phyloP scores from a whole-genome alignment of 2,329 filamentous ascomycete species.

The Lachnellula arida region DNA sequence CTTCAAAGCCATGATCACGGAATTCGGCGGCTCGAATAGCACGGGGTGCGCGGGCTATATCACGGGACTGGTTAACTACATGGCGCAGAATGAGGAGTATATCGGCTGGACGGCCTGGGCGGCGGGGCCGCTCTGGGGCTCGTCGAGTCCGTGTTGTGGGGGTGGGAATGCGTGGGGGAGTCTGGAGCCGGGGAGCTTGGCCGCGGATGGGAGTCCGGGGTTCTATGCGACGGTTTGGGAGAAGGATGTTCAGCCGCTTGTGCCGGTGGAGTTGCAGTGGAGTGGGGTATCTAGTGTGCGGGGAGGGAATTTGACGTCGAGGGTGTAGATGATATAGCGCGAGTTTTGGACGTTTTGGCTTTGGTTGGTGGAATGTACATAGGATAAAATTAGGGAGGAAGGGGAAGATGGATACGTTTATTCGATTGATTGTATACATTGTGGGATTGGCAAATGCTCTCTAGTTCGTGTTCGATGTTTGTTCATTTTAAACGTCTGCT shows the following conservation, averaged over 20 bases:
- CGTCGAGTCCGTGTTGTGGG: slow-evolving; percentile 38
- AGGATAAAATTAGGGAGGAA: too few relatives aligned
- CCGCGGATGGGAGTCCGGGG: slow-evolving; percentile 38
- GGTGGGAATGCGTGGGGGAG: slow-evolving; percentile 40
- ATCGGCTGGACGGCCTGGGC: slow-evolving; percentile 50
- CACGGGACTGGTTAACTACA: slow-evolving; percentile 40
- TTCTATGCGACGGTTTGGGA: slow-evolving; percentile 44
- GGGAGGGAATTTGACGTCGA: not conserved
- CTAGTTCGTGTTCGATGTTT: too few relatives aligned
- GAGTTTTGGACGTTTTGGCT: not conserved
- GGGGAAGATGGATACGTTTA: too few relatives aligned
- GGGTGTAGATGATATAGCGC: not conserved
- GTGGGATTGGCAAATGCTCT: too few relatives aligned
- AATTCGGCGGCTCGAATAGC: slow-evolving; percentile 44
- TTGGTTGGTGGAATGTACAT: too few relatives aligned
- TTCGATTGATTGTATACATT: too few relatives aligned
- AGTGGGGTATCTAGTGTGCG: slow-evolving; percentile 17
- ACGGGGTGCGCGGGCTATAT: slow-evolving; percentile 40
- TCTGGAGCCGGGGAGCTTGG: slow-evolving; percentile 43
- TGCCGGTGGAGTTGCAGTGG: slow-evolving; percentile 40
- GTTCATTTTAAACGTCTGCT: too few relatives aligned
- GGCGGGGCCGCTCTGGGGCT: slow-evolving; percentile 46
- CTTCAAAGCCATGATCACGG: slow-evolving; percentile 46
- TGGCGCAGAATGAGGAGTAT: slow-evolving; percentile 42
- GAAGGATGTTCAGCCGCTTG: slow-evolving; percentile 39